Evolutionary conservation across 768 basidiomycete genomes (phyloP).

Genomic region (Tulasnella sp.): DNA sequence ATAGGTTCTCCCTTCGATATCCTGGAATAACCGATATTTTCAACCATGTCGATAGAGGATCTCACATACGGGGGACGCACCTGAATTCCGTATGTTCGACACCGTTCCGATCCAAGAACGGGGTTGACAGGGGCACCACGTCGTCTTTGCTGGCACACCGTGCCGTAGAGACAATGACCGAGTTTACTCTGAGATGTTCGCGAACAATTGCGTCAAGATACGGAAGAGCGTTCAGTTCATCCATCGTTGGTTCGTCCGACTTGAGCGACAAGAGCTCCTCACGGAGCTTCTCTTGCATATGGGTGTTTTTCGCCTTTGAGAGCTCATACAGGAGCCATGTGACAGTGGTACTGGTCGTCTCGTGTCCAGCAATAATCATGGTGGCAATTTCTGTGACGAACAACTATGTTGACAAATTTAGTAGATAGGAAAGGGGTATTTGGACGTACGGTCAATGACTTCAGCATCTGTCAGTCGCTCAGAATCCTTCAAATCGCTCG

Average conservation of each 20-base stretch:
- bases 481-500: constrained; percentile 23
- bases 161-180: neutral
- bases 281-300: constrained; percentile 43
- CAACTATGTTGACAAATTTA: neutral
- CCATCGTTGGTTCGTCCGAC: constrained; percentile 15
- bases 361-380: constrained; percentile 47
- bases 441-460: constrained; percentile 19
- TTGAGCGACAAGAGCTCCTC: constrained; percentile 37
- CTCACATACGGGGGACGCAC: neutral
- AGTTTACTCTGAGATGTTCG: constrained; percentile 15
- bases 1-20: constrained; percentile 29
- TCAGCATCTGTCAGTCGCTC: constrained; percentile 28
- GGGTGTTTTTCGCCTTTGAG: constrained; percentile 29
- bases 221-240: constrained; percentile 23
- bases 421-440: neutral
- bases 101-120: constrained; percentile 12
- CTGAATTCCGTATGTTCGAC: neutral
- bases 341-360: constrained; percentile 38
- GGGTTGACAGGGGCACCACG: constrained; percentile 13
- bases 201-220: constrained; percentile 25
- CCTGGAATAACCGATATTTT: constrained; percentile 1
- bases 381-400: constrained; percentile 42
- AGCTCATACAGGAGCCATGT: constrained; percentile 52
- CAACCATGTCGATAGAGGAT: neutral
- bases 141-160: constrained; percentile 11